These are phyloP conservation scores for Balamuthia mandrillaris DNA, from an alignment of 208 protist species.

Conservation along the genomic window DNA sequence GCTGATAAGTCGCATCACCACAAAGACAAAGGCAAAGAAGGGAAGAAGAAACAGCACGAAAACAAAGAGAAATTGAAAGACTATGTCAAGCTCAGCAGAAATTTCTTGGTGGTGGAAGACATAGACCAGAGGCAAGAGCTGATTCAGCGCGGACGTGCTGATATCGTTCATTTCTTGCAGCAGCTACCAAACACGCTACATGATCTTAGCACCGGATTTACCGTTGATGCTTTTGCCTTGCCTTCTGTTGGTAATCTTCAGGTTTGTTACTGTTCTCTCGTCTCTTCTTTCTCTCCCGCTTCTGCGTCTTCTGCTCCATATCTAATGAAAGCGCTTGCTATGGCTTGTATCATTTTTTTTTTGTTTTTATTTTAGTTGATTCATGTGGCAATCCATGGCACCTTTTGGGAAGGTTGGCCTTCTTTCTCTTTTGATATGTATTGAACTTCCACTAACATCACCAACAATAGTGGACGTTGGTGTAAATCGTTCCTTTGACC, in stretches of 20 bases:
- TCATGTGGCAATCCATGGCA: too few species aligned
- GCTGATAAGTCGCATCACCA: too few species aligned
- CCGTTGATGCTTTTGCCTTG: constrained; percentile 14
- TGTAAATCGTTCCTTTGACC: constrained; percentile 30
- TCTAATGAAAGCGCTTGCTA: too few species aligned
- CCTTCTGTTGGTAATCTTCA: not conserved
- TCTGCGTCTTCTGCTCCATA: too few species aligned
- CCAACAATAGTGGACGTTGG: not conserved
- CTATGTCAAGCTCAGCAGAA: constrained; percentile 15
- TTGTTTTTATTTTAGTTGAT: too few species aligned
- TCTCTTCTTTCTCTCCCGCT: too few species aligned
- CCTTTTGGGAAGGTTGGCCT: constrained; percentile 29
- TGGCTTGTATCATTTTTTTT: too few species aligned
- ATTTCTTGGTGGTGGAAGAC: constrained; percentile 24
- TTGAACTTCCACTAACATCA: not conserved
- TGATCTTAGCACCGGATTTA: not conserved
- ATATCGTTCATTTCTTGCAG: constrained; percentile 16
- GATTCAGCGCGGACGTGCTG: not conserved
- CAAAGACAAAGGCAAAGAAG: not conserved
- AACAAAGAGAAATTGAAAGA: constrained; percentile 6
- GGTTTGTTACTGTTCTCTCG: not conserved
- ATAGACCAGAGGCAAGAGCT: constrained; percentile 11
- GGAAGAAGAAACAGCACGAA: not conserved
- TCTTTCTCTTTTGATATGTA: not conserved
- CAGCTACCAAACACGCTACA: not conserved